phyloP scores from a whole-genome alignment of 257 asterid species.

The Galeopsis tetrahit region DNA sequence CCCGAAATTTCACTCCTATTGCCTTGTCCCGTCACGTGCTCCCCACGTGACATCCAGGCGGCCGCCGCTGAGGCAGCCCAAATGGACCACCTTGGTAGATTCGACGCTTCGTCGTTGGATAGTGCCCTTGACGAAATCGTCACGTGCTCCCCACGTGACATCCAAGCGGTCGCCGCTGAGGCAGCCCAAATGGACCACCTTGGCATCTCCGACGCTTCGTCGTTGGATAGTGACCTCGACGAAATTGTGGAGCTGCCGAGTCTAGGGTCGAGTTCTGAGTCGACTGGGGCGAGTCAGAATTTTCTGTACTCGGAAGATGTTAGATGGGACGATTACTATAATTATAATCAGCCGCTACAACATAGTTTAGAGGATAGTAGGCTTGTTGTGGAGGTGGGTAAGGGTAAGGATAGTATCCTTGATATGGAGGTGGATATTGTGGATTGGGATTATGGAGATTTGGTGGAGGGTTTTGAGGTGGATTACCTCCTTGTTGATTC shows the following conservation, averaged over 20 bases:
- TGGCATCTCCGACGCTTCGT: slow-evolving; percentile 14
- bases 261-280: slow-evolving; percentile 49
- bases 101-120: slow-evolving; percentile 14
- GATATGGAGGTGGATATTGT: too few species aligned
- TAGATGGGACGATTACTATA: slow-evolving; percentile 48
- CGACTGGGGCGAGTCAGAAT: slow-evolving; percentile 35
- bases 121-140: slow-evolving; percentile 52
- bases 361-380: slow-evolving; percentile 48
- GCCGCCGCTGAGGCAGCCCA: slow-evolving; percentile 76
- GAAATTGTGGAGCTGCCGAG: slow-evolving; percentile 77
- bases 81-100: slow-evolving; percentile 52
- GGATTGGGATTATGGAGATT: too few species aligned
- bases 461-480: too few species aligned
- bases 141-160: slow-evolving; percentile 75
- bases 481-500: too few species aligned
- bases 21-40: slow-evolving; percentile 71
- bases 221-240: slow-evolving; percentile 34
- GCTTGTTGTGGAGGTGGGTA: slow-evolving; percentile 48
- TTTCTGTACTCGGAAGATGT: slow-evolving; percentile 37
- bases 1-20: slow-evolving; percentile 54
- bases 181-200: slow-evolving; percentile 70
- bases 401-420: too few species aligned
- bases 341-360: slow-evolving; percentile 48
- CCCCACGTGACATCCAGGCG: slow-evolving; percentile 78
- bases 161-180: slow-evolving; percentile 72